Conservation (phyloP, 139 green algal genomes). For the Monoraphidium neglectum region DNA sequence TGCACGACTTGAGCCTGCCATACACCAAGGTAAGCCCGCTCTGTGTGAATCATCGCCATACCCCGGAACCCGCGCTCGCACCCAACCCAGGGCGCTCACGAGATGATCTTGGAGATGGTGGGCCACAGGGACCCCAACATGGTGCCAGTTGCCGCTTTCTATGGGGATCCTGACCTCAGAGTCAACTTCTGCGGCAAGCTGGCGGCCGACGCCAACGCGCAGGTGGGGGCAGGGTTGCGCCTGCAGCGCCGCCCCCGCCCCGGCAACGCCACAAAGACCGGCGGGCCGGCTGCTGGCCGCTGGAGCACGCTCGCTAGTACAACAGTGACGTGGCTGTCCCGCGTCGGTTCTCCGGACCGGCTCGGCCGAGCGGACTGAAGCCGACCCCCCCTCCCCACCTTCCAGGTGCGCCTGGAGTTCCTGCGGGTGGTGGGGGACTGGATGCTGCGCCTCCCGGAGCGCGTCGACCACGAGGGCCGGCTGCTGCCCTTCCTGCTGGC, state of each 20-base stretch:
- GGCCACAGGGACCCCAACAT: slow-evolving; percentile 72
- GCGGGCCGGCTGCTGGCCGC: no score
- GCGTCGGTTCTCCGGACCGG: neutral
- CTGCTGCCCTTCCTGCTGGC: slow-evolving; percentile 74
- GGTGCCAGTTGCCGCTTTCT: slow-evolving; percentile 72
- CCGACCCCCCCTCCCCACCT: neutral
- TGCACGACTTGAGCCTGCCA: no score
- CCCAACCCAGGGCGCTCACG: slow-evolving; percentile 57
- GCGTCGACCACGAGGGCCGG: slow-evolving; percentile 65
- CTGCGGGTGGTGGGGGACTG: slow-evolving; percentile 57
- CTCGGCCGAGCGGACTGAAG: neutral
- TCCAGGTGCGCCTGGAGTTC: slow-evolving; percentile 64
- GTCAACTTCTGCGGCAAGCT: slow-evolving; percentile 80
- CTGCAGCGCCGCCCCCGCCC: no score
- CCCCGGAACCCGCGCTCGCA: no score
- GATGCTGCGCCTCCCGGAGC: slow-evolving; percentile 64
- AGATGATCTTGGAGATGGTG: slow-evolving; percentile 81
- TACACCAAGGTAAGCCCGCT: no score
- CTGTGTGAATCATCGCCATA: no score
- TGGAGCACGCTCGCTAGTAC: neutral
- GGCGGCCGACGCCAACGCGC: slow-evolving; percentile 51
- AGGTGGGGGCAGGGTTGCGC: slow-evolving; percentile 38
- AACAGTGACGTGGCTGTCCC: neutral
- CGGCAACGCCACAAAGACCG: no score
- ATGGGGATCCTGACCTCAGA: slow-evolving; percentile 64